These are phyloP conservation scores for Strobilomyces dryophilus DNA, from an alignment of 768 basidiomycete species.

Conservation along the genomic window DNA sequence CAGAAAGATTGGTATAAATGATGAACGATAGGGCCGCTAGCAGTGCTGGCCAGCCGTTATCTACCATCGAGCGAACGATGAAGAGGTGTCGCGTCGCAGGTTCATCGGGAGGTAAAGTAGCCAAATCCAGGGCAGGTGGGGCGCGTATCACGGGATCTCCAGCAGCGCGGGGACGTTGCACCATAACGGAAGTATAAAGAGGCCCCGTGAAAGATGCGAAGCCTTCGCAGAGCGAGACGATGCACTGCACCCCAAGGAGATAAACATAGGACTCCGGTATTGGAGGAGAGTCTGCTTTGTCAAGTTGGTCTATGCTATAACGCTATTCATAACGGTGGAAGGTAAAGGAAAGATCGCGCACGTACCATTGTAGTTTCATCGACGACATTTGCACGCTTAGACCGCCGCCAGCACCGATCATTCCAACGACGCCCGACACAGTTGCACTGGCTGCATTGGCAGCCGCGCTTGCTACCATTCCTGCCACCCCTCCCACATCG, in stretches of 20 bases:
- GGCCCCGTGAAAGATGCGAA: conserved; percentile 71
- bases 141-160: conserved; percentile 66
- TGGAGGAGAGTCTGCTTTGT: conserved; percentile 91
- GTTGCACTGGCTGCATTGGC: conserved; percentile 81
- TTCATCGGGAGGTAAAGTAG: conserved; percentile 50
- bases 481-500: conserved; percentile 67
- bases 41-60: conserved; percentile 87
- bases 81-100: conserved; percentile 52
- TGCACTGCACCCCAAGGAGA: conserved; percentile 84
- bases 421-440: conserved; percentile 79
- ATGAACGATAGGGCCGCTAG: conserved; percentile 88
- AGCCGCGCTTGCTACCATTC: conserved; percentile 78
- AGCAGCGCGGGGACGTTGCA: conserved; percentile 58
- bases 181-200: conserved; percentile 66
- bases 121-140: conserved; percentile 67
- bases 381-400: conserved; percentile 68
- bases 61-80: conserved; percentile 73
- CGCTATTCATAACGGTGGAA: background rate
- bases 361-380: conserved; percentile 91
- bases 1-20: conserved; percentile 86
- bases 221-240: conserved; percentile 83
- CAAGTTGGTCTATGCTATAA: conserved; percentile 90
- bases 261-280: conserved; percentile 95
- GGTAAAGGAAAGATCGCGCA: background rate
- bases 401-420: conserved; percentile 70